A percentile compares a stretch with the other conserved stretches of the same genome.
phyloP scores from a whole-genome alignment of 2,329 filamentous ascomycete species.

The Hypoxylon sp. region DNA sequence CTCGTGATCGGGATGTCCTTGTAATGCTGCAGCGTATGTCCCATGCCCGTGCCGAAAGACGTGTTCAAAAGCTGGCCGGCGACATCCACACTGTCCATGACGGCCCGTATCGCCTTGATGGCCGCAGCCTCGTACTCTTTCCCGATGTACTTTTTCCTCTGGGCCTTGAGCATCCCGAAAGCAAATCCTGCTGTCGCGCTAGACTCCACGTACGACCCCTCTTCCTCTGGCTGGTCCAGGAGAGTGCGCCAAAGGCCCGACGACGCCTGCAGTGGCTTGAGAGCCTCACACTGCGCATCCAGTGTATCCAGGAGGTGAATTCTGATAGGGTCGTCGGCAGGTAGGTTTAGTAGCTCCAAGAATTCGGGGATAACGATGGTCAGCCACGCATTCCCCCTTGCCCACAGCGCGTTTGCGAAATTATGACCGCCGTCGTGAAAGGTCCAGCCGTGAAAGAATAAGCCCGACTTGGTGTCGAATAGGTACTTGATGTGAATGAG shows the following conservation, averaged over 20 bases:
- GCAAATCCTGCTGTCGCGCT: constrained; percentile 84
- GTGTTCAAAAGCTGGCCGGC: constrained; percentile 76
- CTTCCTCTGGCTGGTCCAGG: constrained; percentile 68
- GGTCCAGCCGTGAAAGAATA: constrained; percentile 86
- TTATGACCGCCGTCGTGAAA: constrained; percentile 73
- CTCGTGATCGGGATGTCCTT: constrained; percentile 78
- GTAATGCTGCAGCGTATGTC: constrained; percentile 75
- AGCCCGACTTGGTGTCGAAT: constrained; percentile 73
- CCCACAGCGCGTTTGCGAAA: constrained; percentile 66
- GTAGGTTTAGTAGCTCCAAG: constrained; percentile 73
- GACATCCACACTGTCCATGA: constrained; percentile 69
- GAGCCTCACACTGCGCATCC: constrained; percentile 71
- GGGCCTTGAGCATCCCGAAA: constrained; percentile 78
- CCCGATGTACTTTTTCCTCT: constrained; percentile 73
- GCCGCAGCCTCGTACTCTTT: constrained; percentile 68
- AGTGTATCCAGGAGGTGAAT: constrained; percentile 68
- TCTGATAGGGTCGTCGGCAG: constrained; percentile 68
- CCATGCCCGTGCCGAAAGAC: constrained; percentile 83
- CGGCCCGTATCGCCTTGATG: constrained; percentile 70
- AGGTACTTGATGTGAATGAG: constrained; percentile 81
- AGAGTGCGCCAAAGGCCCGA: constrained; percentile 79
- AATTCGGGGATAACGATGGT: constrained; percentile 87
- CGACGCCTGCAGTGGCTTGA: constrained; percentile 65
- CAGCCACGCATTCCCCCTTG: constrained; percentile 73
- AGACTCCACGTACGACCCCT: constrained; percentile 78